Percentiles rank a stretch among this genome's conserved stretches.
phyloP scores from a whole-genome alignment of 1,284 basidiomycete species.

The Sporisorium reilianum region DNA sequence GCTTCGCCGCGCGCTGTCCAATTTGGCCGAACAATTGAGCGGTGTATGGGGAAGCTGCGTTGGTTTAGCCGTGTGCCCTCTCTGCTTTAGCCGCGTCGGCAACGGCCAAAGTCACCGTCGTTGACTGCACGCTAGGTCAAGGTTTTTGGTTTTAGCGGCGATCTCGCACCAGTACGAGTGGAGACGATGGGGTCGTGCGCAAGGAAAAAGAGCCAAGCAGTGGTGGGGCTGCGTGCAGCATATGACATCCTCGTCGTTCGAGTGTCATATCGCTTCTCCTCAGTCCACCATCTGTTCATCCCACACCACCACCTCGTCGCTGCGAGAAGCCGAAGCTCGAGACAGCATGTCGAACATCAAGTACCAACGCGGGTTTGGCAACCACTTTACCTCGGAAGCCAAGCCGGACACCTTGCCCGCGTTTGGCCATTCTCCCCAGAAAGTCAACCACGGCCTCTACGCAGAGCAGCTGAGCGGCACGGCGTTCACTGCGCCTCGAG shows the following conservation, averaged over 20 bases:
- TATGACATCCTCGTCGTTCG: neutral
- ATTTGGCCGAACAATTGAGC: neutral
- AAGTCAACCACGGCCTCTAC: slow-evolving; percentile 76
- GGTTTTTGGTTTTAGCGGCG: too few species aligned
- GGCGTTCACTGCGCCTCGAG: slow-evolving; percentile 75
- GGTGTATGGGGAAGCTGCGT: neutral
- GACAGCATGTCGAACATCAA: slow-evolving; percentile 21
- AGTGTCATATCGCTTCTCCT: neutral
- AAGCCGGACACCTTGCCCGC: slow-evolving; percentile 75
- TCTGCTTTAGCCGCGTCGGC: neutral
- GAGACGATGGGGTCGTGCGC: too few species aligned
- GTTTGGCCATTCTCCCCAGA: slow-evolving; percentile 77
- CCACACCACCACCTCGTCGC: neutral
- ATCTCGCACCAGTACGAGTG: too few species aligned
- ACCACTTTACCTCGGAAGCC: slow-evolving; percentile 66
- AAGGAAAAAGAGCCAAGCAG: too few species aligned
- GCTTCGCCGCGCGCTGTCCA: too few species aligned
- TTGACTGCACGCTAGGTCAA: too few species aligned
- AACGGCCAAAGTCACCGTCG: too few species aligned
- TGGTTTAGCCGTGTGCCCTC: neutral
- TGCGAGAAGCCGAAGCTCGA: too few species aligned
- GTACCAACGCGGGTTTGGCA: slow-evolving; percentile 64
- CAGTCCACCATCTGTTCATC: neutral
- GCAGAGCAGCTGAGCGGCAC: slow-evolving; percentile 77
- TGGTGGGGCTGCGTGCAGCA: too few species aligned